phyloP scores from a whole-genome alignment of 441 rosid species.

The Capsella rubella region DNA sequence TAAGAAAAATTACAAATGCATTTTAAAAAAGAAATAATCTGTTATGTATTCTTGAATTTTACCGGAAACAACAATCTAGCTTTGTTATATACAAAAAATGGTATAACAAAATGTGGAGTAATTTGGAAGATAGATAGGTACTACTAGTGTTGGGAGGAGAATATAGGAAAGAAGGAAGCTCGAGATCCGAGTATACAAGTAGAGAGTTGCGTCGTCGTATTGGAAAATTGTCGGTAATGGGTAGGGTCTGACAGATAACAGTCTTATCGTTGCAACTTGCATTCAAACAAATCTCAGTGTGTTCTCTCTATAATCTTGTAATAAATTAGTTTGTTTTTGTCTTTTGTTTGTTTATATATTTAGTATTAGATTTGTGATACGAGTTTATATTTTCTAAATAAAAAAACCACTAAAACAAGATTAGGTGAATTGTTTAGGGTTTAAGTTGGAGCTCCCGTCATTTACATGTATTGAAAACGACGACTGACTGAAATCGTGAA shows the following conservation, averaged over 20 bases:
- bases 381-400: not conserved
- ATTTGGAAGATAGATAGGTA: not conserved
- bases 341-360: not conserved
- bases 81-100: not conserved
- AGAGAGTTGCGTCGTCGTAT: slow-evolving; percentile 1
- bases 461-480: not conserved
- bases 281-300: slow-evolving; percentile 25
- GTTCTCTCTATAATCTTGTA: not conserved
- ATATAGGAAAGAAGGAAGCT: slow-evolving; percentile 2
- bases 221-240: slow-evolving; percentile 40
- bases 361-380: slow-evolving; percentile 5
- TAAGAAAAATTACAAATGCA: not conserved
- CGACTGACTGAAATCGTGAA: not conserved
- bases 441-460: not conserved
- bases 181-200: slow-evolving; percentile 31
- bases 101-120: not conserved
- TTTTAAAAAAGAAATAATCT: not conserved
- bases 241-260: slow-evolving; percentile 38
- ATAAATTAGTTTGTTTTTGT: slow-evolving; percentile 23
- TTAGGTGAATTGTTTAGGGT: too few relatives aligned
- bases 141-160: not conserved
- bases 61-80: not conserved
- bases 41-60: not conserved
- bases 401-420: too few relatives aligned
- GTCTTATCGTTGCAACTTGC: slow-evolving; percentile 46